Base-by-base conservation (phyloP, 768 basidiomycete genomes). In the Leucocoprinus birnbaumii region DNA sequence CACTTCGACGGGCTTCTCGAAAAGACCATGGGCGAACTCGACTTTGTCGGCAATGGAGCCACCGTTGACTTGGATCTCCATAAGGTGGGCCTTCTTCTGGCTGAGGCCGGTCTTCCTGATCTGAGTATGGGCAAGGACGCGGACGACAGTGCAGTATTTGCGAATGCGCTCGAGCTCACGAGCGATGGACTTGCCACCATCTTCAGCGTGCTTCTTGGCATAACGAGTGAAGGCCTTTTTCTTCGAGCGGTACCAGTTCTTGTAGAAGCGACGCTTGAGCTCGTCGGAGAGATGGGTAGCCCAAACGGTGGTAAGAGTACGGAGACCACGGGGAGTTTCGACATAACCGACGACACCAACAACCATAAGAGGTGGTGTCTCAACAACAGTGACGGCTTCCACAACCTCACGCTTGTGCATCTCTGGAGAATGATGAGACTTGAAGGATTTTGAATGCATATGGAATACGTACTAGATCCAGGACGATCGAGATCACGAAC, bases 191-290 rank as follows among this genome's bases (percentile, higher is more conserved):
- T 94, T 93, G 70, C 93, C 94, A 62, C 84, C 83, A 67, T 94
- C 90, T 72, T 98, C 96, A 56, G 95, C 90, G 72, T 96, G 89
- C 80, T 96, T 98, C 87, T 97, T 97, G 72, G 97, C 95, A 75
- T 99, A 99, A 71, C 94, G 93, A 68, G 97, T 99, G 86, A 98
- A 99, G 38, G 97, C 97, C 87, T 99, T 99, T 86, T 98, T 98
- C 91, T 99, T 99, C 48, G 94, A 96, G 64, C 92, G 88, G 83
- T 98, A 98, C 95, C 96, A 98, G 85, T 96, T 97, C 84, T 94
- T 95, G 89, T 98, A 98, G 88, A 99, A 98, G 65, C 97, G 86
- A 68, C 97, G 92, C 78, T 96, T 99, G 72, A 98, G 71, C 72
- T 98, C 95, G 72, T 98, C 97, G 37, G 93, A 95, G 41, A 99